These are phyloP conservation scores for Lonicera japonica DNA, from an alignment of 129 eudicot species.

Conservation along the genomic window DNA sequence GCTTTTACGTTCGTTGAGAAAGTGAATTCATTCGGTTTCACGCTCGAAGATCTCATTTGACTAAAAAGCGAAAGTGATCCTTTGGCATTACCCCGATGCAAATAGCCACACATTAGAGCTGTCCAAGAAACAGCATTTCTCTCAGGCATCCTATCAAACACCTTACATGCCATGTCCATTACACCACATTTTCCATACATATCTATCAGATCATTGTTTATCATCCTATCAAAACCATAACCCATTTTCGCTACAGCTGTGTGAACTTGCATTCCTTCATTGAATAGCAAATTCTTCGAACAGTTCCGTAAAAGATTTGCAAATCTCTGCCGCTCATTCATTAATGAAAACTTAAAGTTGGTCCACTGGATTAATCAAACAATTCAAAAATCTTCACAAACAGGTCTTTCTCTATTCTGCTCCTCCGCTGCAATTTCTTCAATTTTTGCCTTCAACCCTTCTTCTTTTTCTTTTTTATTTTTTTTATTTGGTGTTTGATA, in stretches of 20 bases:
- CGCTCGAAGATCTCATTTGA: slow-evolving; percentile 42
- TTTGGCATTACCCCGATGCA: slow-evolving; percentile 32
- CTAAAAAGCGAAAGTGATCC: slow-evolving; percentile 33
- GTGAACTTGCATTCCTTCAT: slow-evolving; percentile 58
- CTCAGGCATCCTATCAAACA: slow-evolving; percentile 63
- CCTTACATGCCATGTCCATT: slow-evolving; percentile 30
- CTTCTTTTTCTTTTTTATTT: no score
- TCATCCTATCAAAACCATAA: slow-evolving; percentile 40
- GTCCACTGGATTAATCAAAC: slow-evolving; percentile 9
- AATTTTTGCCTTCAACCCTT: neutral
- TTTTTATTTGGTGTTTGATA: no score
- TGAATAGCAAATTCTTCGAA: slow-evolving; percentile 29
- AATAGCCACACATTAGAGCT: slow-evolving; percentile 65
- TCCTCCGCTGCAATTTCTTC: no score
- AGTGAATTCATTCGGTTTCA: slow-evolving; percentile 62
- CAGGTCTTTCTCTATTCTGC: neutral
- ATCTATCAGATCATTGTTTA: slow-evolving; percentile 54
- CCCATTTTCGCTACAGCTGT: slow-evolving; percentile 37
- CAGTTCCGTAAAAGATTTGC: slow-evolving; percentile 47
- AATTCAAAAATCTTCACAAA: neutral
- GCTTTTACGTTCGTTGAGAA: slow-evolving; percentile 60
- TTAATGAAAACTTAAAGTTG: slow-evolving; percentile 15
- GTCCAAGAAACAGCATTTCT: slow-evolving; percentile 73
- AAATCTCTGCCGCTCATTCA: slow-evolving; percentile 38
- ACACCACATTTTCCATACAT: slow-evolving; percentile 58